Base-by-base conservation (phyloP, 2,329 filamentous ascomycete genomes). In the Cercospora citrullina region DNA sequence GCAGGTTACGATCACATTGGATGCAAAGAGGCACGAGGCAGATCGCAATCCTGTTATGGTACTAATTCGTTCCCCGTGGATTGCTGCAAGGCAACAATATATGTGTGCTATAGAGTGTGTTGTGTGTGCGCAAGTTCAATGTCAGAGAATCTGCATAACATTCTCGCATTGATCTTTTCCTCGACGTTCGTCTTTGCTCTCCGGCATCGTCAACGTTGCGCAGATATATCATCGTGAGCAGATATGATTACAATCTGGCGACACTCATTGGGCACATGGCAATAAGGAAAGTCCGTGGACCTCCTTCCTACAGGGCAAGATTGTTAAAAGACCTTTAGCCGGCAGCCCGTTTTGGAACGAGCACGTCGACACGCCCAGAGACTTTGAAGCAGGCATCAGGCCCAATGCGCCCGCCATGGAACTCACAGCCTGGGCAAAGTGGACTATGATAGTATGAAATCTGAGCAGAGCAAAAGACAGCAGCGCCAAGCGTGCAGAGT, bases 401-500 rank as follows among this genome's bases (percentile, higher is more conserved):
- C 70, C 74, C 53, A 67, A 48, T 63, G 72, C 5, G 69, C 71
- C 7, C 65, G 61, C 57, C 59, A 53, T 5, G 73, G 72, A 63
- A 65, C 72, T 5, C 68, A 73, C 30, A 58, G 68, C 26, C 18
- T 64, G 16, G 33, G n/a, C 28, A 63, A 65, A 14, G n/a, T 26
- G 16, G 74, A 75, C 60, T 60, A 70, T 28, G 68, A 71, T 12
- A 6, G n/a, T 12, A 53, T 67, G 62, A 12, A 65, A 75, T 7
- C 23, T 74, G 5, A 72, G 73, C 30, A n/a, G 74, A 1, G 73
- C 71, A 23, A 14, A 60, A 18, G 69, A 65, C 18, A 36, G 75
- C 9, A 72, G 75, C 33, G 74, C 72, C 23, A 72, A 23, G 33
- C 63, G n/a, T 71, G 73, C 16, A 70, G 72, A 5, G 72, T 69